These are phyloP conservation scores for Rhynchosporium agropyri DNA, from an alignment of 2,329 filamentous ascomycete species.

Conservation along the genomic window DNA sequence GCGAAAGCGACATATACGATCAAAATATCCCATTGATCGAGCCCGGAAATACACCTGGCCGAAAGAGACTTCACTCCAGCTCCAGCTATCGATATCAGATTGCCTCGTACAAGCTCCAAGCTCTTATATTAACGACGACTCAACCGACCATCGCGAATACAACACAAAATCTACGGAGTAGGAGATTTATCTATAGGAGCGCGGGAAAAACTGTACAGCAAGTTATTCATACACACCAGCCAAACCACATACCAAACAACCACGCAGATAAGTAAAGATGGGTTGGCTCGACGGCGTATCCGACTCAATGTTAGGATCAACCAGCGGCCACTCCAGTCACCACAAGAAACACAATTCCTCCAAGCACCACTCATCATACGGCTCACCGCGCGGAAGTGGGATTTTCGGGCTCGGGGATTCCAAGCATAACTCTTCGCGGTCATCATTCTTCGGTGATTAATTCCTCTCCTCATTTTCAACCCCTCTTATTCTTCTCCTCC, in stretches of 20 bases:
- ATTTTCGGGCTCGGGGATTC: conserved; percentile 48
- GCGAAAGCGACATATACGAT: background rate
- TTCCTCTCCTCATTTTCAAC: background rate
- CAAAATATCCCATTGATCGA: background rate
- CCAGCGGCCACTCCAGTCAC: conserved; percentile 26
- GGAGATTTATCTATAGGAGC: too few species aligned
- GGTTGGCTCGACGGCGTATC: conserved; percentile 50
- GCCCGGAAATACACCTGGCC: too few species aligned
- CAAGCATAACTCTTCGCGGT: conserved; percentile 47
- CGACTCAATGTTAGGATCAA: conserved; percentile 35
- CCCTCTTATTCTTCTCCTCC: background rate
- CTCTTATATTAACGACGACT: too few species aligned
- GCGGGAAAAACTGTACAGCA: too few species aligned
- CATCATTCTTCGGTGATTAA: conserved; percentile 44
- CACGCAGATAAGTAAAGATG: conserved; percentile 40
- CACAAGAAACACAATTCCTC: conserved; percentile 17
- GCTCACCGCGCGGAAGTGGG: conserved; percentile 6
- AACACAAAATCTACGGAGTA: too few species aligned
- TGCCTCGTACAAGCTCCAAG: too few species aligned
- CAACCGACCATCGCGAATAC: too few species aligned
- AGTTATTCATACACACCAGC: too few species aligned
- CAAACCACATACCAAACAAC: background rate
- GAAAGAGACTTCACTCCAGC: too few species aligned
- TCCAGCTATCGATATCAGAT: too few species aligned
- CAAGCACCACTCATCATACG: background rate